phyloP scores from a whole-genome alignment of 2,329 filamentous ascomycete species.

The Paraphoma sp. region DNA sequence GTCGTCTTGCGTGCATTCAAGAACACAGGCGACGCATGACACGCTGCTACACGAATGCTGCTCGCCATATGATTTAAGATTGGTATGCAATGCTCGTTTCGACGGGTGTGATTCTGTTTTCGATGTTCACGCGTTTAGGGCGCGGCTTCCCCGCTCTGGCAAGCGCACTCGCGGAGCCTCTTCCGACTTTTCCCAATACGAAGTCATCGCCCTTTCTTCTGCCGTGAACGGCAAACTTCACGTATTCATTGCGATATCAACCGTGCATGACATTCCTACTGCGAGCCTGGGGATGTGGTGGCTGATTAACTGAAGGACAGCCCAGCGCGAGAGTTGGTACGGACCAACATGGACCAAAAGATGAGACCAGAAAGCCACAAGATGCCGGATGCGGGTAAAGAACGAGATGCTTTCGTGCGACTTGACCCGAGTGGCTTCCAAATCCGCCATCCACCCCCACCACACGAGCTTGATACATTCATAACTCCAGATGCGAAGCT shows the following conservation, averaged over 20 bases:
- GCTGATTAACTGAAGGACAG: too few relatives aligned
- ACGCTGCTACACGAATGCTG: constrained; percentile 31
- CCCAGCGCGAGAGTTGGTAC: too few relatives aligned
- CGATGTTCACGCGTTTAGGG: not conserved
- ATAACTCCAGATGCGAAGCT: constrained; percentile 36
- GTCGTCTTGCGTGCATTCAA: constrained; percentile 56
- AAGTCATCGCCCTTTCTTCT: too few relatives aligned
- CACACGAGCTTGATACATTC: constrained; percentile 29
- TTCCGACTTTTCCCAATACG: not conserved
- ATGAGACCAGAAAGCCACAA: too few relatives aligned
- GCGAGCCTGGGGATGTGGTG: too few relatives aligned
- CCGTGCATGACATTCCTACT: too few relatives aligned
- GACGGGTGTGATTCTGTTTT: not conserved
- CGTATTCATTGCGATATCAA: too few relatives aligned
- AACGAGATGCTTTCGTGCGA: constrained; percentile 9
- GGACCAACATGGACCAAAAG: too few relatives aligned
- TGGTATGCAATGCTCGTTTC: not conserved
- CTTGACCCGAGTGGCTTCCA: constrained; percentile 14
- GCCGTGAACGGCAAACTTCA: too few relatives aligned
- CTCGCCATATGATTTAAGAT: constrained; percentile 10
- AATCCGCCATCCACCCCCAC: constrained; percentile 33
- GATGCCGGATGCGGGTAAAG: not conserved
- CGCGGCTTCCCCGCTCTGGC: not conserved
- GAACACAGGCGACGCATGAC: constrained; percentile 52
- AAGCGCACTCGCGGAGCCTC: not conserved